Conservation (phyloP, 306 rosid genomes). For the Hylodesmum podocarpum region DNA sequence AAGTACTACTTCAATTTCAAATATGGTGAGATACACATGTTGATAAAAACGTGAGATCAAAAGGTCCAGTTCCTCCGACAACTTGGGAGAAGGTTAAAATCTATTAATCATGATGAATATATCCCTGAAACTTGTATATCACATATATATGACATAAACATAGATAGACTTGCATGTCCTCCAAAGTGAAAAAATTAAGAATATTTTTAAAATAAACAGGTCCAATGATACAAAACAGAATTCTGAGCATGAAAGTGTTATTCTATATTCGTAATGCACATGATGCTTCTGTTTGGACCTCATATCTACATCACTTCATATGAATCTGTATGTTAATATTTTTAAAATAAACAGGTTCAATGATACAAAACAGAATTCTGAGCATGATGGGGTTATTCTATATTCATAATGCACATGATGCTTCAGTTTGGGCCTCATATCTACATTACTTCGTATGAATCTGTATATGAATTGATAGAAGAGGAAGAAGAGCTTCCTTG, state of each 20-base stretch:
- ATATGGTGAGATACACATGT: neutral
- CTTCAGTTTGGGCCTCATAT: constrained; percentile 1
- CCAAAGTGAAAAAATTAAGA: constrained; percentile 18
- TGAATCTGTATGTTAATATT: neutral
- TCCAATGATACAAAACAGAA: neutral
- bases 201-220: neutral
- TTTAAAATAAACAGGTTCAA: neutral
- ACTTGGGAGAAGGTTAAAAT: neutral
- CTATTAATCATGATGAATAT: neutral
- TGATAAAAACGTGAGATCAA: constrained; percentile 8
- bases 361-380: neutral
- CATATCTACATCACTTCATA: neutral
- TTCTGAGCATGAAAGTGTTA: neutral
- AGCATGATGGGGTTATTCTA: neutral
- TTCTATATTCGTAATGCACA: neutral
- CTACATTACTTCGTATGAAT: neutral
- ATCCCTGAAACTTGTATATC: neutral
- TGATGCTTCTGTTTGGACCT: constrained; percentile 11
- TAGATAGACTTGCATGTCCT: neutral
- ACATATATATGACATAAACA: constrained; percentile 7
- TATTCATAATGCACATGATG: constrained; percentile 3
- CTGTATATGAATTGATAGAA: neutral
- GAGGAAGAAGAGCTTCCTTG: neutral
- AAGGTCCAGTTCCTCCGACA: constrained; percentile 6
- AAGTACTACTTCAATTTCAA: constrained; percentile 9